Evolutionary conservation across 2,329 filamentous ascomycete genomes (phyloP).

Genomic region (Colletotrichum scovillei): DNA sequence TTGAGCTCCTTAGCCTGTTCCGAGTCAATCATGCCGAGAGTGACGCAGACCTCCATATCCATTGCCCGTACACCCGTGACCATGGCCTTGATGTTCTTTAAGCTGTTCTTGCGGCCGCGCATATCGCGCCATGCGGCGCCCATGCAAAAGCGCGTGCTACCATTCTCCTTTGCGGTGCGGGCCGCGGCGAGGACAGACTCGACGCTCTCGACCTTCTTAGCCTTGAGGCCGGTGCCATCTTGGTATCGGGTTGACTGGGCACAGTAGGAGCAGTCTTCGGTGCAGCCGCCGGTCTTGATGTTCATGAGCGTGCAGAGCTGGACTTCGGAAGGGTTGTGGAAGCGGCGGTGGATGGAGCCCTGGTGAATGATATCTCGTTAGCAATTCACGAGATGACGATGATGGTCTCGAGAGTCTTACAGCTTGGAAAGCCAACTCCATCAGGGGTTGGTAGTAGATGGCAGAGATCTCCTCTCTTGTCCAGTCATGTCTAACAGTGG

Average conservation of each 20-base stretch:
- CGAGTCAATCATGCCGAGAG: conserved; percentile 89
- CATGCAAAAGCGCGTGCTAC: conserved; percentile 94
- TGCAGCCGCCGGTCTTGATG: conserved; percentile 94
- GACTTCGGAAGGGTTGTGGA: conserved; percentile 85
- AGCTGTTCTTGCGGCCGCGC: conserved; percentile 85
- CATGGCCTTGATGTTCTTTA: conserved; percentile 90
- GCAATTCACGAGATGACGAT: neutral
- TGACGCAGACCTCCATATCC: conserved; percentile 95
- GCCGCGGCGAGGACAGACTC: conserved; percentile 85
- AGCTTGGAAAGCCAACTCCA: conserved; percentile 81
- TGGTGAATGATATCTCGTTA: conserved; percentile 47
- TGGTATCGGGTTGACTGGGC: conserved; percentile 86
- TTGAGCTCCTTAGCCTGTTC: conserved; percentile 85
- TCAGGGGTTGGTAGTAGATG: conserved; percentile 84
- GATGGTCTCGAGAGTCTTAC: conserved; percentile 58
- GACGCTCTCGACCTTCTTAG: conserved; percentile 82
- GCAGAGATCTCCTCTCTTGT: conserved; percentile 83
- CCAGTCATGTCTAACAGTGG: conserved; percentile 77
- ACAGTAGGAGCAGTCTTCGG: conserved; percentile 93
- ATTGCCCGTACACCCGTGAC: conserved; percentile 81
- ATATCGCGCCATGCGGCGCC: conserved; percentile 95
- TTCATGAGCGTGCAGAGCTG: conserved; percentile 97
- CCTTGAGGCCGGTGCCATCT: conserved; percentile 81
- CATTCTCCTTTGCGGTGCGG: conserved; percentile 81
- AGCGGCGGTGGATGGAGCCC: conserved; percentile 83